phyloP scores from a whole-genome alignment of 805 yeast genomes.

The Pichia kluyveri region DNA sequence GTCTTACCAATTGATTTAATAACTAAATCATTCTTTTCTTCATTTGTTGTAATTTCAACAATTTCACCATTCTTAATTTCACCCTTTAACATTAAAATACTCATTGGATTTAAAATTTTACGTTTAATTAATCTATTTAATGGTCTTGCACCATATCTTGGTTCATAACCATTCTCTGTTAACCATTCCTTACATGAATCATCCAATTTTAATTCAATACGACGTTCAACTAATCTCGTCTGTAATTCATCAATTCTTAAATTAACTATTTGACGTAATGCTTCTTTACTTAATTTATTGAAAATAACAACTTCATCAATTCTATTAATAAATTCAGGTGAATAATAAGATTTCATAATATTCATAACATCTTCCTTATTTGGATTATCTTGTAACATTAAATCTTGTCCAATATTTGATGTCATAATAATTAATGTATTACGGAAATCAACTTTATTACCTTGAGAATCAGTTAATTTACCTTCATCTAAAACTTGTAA shows the following conservation, averaged over 20 bases:
- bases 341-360: constrained; percentile 61
- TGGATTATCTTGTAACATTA: constrained; percentile 59
- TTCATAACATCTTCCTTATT: constrained; percentile 57
- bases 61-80: constrained; percentile 53
- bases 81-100: constrained; percentile 70
- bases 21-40: constrained; percentile 3
- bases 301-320: constrained; percentile 90
- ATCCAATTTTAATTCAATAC: constrained; percentile 48
- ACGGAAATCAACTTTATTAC: constrained; percentile 87
- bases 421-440: constrained; percentile 96
- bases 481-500: constrained; percentile 96
- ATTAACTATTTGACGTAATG: constrained; percentile 74
- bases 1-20: neutral
- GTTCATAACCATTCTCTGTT: constrained; percentile 82
- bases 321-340: constrained; percentile 94
- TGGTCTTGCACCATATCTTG: constrained; percentile 92
- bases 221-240: constrained; percentile 66
- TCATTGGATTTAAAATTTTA: constrained; percentile 80
- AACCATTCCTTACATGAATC: constrained; percentile 70
- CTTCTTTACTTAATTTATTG: constrained; percentile 74
- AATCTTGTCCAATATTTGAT: constrained; percentile 91
- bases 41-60: constrained; percentile 23
- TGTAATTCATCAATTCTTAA: constrained; percentile 76
- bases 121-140: constrained; percentile 84
- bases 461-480: constrained; percentile 87